Conservation (phyloP, 108 stramenopile species). For the Cyclotella baltica region DNA sequence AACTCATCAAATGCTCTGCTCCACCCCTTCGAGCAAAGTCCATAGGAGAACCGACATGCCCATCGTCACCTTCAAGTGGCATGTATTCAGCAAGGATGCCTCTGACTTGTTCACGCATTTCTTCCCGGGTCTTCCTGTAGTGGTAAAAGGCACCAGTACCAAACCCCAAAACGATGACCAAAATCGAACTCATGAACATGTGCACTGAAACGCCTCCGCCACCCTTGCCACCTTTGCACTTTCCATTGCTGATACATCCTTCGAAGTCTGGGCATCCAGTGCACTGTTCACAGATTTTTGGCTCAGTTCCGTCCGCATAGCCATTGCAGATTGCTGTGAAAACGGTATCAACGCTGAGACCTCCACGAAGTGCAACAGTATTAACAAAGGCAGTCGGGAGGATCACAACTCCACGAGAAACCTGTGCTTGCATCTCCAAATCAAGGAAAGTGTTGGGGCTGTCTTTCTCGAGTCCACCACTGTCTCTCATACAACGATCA, state of each 20-base stretch:
- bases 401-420: conserved; percentile 56
- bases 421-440: conserved; percentile 59
- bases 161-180: conserved; percentile 49
- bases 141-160: conserved; percentile 75
- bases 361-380: conserved; percentile 70
- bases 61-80: conserved; percentile 86
- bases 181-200: conserved; percentile 52
- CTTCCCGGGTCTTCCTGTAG: conserved; percentile 76
- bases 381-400: conserved; percentile 70
- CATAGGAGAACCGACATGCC: conserved; percentile 53
- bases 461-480: conserved; percentile 58
- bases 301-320: conserved; percentile 71
- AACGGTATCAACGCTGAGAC: conserved; percentile 58
- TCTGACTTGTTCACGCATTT: conserved; percentile 90
- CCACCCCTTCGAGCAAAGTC: conserved; percentile 58
- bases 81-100: conserved; percentile 93
- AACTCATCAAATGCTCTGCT: conserved; percentile 45
- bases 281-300: conserved; percentile 56
- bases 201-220: conserved; percentile 51
- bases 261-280: conserved; percentile 43
- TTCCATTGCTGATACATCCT: conserved; percentile 43
- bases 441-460: conserved; percentile 72
- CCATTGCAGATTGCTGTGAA: conserved; percentile 79
- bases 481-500: conserved; percentile 69
- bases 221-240: conserved; percentile 34